These are phyloP conservation scores for Mollisia scopiformis DNA, from an alignment of 2,329 filamentous ascomycete species.

Conservation along the genomic window DNA sequence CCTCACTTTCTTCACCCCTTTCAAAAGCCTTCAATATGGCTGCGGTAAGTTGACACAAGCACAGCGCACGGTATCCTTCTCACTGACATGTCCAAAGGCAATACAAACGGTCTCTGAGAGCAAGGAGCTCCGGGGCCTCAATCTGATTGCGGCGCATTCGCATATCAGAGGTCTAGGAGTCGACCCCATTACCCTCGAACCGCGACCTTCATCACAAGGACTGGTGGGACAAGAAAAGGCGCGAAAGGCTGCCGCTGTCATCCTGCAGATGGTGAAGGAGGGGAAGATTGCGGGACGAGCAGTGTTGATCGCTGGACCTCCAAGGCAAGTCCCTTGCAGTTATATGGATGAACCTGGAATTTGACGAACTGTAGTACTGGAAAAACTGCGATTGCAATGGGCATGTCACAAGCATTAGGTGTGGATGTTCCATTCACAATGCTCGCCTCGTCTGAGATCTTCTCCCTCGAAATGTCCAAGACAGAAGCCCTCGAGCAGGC, in stretches of 20 bases:
- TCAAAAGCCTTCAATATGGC: constrained; percentile 28
- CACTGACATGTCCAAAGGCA: constrained; percentile 42
- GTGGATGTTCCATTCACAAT: constrained; percentile 95
- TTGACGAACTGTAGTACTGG: constrained; percentile 67
- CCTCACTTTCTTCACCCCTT: background rate
- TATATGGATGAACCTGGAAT: background rate
- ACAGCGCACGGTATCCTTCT: background rate
- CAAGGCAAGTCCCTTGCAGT: constrained; percentile 57
- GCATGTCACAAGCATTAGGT: constrained; percentile 95
- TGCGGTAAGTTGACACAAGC: constrained; percentile 25
- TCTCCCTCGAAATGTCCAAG: constrained; percentile 99
- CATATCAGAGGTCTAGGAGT: constrained; percentile 96
- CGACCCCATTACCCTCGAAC: constrained; percentile 87
- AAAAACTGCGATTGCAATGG: constrained; percentile 98
- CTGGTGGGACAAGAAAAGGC: constrained; percentile 96
- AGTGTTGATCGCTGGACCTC: constrained; percentile 91
- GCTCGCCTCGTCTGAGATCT: constrained; percentile 94
- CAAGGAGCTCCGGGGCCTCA: constrained; percentile 94
- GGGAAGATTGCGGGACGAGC: constrained; percentile 97
- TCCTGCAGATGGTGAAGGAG: constrained; percentile 98
- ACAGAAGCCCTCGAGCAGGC: constrained; percentile 97
- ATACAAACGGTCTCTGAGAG: constrained; percentile 89
- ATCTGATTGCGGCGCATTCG: constrained; percentile 97
- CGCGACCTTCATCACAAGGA: constrained; percentile 83
- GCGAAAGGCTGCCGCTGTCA: constrained; percentile 92